Conservation (phyloP, 305 asterid genomes). For the Petunia hybrid region DNA sequence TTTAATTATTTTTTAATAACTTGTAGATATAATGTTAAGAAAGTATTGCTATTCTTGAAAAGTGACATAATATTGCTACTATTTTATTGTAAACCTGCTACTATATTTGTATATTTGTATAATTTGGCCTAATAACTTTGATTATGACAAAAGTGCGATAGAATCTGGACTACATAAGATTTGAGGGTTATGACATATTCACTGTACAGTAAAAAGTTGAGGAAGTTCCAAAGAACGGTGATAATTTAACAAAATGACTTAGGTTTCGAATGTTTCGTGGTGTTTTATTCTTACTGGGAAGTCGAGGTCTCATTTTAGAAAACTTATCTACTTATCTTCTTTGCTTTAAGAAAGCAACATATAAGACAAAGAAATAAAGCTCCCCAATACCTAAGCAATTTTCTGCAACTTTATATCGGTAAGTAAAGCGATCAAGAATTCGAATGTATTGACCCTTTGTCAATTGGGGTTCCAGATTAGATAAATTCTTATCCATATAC, state of each 20-base stretch:
- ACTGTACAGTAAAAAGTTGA: background rate
- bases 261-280: no score
- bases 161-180: background rate
- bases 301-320: background rate
- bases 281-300: no score
- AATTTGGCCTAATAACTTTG: background rate
- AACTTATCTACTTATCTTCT: constrained; percentile 26
- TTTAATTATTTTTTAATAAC: background rate
- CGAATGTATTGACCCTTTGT: background rate
- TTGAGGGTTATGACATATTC: background rate
- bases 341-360: constrained; percentile 22
- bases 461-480: background rate
- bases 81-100: no score
- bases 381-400: background rate
- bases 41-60: no score
- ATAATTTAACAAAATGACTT: no score
- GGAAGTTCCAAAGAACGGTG: no score
- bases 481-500: constrained; percentile 21
- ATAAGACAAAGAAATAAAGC: constrained; percentile 31
- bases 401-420: constrained; percentile 16
- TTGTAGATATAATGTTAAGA: no score
- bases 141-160: background rate
- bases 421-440: constrained; percentile 20
- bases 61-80: no score
- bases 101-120: no score